Conservation (phyloP, 2,329 filamentous ascomycete species). For the Sclerotinia spermophila region DNA sequence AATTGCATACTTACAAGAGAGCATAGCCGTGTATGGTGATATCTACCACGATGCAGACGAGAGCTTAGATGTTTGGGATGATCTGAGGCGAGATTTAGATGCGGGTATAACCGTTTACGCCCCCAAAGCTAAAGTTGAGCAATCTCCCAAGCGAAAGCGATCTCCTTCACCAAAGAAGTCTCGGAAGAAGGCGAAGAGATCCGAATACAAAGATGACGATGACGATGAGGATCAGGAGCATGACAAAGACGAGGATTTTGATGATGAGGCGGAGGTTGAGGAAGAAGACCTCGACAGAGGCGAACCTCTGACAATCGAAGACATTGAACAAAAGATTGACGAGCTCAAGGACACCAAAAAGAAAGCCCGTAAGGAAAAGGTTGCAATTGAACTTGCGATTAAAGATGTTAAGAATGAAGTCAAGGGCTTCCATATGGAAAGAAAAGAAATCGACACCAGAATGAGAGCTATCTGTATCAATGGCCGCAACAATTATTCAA, state of each 20-base stretch:
- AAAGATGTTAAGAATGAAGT: conserved; percentile 41
- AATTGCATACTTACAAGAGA: conserved; percentile 36
- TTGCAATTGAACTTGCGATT: conserved; percentile 37
- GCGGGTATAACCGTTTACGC: conserved; percentile 44
- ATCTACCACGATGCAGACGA: conserved; percentile 41
- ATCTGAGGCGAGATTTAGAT: conserved; percentile 39
- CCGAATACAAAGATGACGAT: conserved; percentile 16
- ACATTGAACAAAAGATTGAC: conserved; percentile 43
- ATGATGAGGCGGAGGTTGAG: conserved; percentile 24
- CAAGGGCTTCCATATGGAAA: conserved; percentile 31
- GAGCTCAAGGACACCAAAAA: conserved; percentile 45
- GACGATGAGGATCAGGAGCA: conserved; percentile 29
- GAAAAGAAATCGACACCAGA: conserved; percentile 37
- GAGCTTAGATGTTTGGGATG: conserved; percentile 46
- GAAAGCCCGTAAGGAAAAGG: conserved; percentile 37
- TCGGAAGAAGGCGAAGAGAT: conserved; percentile 28
- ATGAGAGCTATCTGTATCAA: conserved; percentile 46
- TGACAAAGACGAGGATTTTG: conserved; percentile 27
- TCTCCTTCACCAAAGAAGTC: conserved; percentile 21
- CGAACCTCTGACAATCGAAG: conserved; percentile 41
- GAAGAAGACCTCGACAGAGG: conserved; percentile 22
- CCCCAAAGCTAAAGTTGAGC: conserved; percentile 25
- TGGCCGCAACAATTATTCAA: conserved; percentile 54
- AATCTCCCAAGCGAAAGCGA: conserved; percentile 44
- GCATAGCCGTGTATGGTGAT: conserved; percentile 37